A percentile compares a stretch with the other conserved stretches of the same genome.
Conservation (phyloP, 768 basidiomycete genomes). For the Gloeophyllum trabeum region DNA sequence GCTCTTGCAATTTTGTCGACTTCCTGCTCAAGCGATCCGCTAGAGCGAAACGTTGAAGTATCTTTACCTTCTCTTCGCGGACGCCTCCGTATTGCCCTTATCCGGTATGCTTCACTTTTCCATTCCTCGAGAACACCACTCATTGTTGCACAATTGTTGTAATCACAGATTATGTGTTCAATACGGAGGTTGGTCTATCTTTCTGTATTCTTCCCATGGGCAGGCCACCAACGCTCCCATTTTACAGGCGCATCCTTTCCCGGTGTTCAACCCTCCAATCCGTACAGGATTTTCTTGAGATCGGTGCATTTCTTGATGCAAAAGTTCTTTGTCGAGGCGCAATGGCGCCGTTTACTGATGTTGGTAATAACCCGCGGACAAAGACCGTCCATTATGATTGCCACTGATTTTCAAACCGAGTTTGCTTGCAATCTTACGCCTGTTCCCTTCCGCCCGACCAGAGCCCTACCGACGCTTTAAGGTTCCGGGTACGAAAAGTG, state of each 20-base stretch:
- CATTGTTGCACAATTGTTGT: background rate
- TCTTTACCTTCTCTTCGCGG: constrained; percentile 78
- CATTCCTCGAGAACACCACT: constrained; percentile 4
- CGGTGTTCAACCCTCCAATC: constrained; percentile 49
- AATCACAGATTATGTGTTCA: constrained; percentile 70
- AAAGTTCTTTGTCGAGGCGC: too few species aligned
- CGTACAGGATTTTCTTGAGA: constrained; percentile 33
- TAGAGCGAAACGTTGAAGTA: constrained; percentile 90
- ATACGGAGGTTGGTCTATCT: constrained; percentile 61
- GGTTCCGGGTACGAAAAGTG: too few species aligned
- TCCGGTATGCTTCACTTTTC: constrained; percentile 37
- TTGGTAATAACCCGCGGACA: too few species aligned
- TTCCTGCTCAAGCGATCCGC: background rate
- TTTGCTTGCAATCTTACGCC: too few species aligned
- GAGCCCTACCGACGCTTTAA: too few species aligned
- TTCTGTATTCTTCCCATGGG: background rate
- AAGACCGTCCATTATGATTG: too few species aligned
- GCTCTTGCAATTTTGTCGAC: background rate
- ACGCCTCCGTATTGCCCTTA: constrained; percentile 59
- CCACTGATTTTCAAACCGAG: too few species aligned
- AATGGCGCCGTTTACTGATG: too few species aligned
- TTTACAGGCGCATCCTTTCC: constrained; percentile 54
- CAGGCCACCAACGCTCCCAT: background rate
- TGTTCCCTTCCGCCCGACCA: too few species aligned
- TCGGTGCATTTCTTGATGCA: too few species aligned